A percentile compares a stretch with the other conserved stretches of the same genome.
These are phyloP conservation scores for Luvunga scandens DNA, from an alignment of 345 rosid species.

Conservation along the genomic window DNA sequence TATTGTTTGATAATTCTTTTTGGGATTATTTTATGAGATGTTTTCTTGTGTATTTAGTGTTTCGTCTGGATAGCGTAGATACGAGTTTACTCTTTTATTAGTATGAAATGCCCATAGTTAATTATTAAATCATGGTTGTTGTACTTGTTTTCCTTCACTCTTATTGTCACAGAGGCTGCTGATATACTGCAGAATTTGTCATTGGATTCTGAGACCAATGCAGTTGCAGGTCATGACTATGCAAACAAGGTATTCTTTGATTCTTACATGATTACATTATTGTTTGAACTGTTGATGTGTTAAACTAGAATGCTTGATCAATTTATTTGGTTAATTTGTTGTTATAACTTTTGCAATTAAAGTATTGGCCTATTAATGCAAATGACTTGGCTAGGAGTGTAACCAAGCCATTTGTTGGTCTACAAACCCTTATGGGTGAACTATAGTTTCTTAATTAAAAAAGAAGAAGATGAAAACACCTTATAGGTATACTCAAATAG, in stretches of 20 bases:
- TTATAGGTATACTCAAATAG: neutral
- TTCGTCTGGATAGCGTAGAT: neutral
- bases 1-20: neutral
- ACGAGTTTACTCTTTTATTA: neutral
- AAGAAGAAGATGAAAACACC: too few relatives aligned
- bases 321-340: conserved; percentile 8
- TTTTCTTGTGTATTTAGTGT: conserved; percentile 7
- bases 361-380: neutral
- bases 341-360: conserved; percentile 9
- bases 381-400: conserved; percentile 9
- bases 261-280: neutral
- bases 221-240: conserved; percentile 31
- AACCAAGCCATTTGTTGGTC: conserved; percentile 8
- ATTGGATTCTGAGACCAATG: conserved; percentile 43
- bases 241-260: conserved; percentile 38
- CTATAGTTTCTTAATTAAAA: too few relatives aligned
- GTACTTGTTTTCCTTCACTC: conserved; percentile 32
- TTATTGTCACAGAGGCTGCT: conserved; percentile 46
- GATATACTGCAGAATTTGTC: conserved; percentile 59
- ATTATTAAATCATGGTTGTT: neutral
- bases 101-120: neutral
- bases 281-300: neutral
- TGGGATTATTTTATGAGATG: neutral
- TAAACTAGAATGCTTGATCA: neutral
- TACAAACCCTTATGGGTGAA: neutral